Evolutionary conservation across 352 stramenopile genomes (phyloP).

Genomic region (Pythium diclinum): DNA sequence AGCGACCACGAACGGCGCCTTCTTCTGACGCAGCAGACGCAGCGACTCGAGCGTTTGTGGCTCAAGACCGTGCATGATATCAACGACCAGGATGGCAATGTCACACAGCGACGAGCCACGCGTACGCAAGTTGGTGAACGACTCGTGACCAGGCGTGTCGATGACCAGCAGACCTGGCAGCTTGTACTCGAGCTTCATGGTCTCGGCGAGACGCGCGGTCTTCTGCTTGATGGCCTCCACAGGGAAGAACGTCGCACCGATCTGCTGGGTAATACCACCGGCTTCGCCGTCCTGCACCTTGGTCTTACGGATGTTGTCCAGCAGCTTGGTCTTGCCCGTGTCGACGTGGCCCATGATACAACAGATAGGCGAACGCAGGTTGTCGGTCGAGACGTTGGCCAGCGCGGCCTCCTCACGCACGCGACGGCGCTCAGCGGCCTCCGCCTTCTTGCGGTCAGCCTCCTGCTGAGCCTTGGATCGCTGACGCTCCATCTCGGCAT

Average conservation of each 20-base stretch:
- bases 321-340: constrained; percentile 98
- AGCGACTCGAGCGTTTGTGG: constrained; percentile 99
- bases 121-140: constrained; percentile 98
- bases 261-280: constrained; percentile 98
- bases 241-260: constrained; percentile 95
- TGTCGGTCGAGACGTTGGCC: constrained; percentile 89
- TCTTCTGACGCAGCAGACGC: constrained; percentile 93
- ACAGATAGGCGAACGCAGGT: constrained; percentile 98
- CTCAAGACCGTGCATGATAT: constrained; percentile 99
- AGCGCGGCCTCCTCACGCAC: constrained; percentile 70
- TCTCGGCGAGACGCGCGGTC: constrained; percentile 70
- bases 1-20: constrained; percentile 97
- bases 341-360: constrained; percentile 99
- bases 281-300: constrained; percentile 95
- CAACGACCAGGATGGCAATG: constrained; percentile 99
- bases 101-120: constrained; percentile 97
- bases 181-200: constrained; percentile 86
- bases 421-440: constrained; percentile 66
- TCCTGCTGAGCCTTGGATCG: constrained; percentile 85
- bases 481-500: constrained; percentile 60
- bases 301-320: constrained; percentile 99
- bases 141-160: constrained; percentile 99
- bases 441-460: constrained; percentile 80
- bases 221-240: constrained; percentile 91
- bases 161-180: constrained; percentile 95